These are phyloP conservation scores for Decorospora gaudefroyi DNA, from an alignment of 2,329 filamentous ascomycete species.

Conservation along the genomic window DNA sequence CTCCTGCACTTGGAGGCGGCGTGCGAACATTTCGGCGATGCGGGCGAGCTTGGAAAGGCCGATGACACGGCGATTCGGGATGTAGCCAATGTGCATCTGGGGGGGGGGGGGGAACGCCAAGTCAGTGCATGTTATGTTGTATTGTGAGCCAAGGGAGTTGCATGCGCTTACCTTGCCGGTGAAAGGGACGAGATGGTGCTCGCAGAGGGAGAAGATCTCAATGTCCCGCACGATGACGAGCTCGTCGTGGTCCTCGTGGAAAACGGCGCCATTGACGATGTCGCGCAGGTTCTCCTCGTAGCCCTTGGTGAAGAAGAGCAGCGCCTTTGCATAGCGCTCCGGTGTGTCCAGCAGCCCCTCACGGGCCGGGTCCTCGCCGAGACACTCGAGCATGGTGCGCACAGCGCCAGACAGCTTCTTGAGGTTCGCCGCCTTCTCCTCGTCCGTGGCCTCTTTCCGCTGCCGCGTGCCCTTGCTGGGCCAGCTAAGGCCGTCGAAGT, in stretches of 20 bases:
- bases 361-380: conserved; percentile 67
- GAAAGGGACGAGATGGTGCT: conserved; percentile 97
- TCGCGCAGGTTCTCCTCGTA: conserved; percentile 94
- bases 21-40: conserved; percentile 95
- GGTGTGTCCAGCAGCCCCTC: conserved; percentile 70
- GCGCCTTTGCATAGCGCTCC: conserved; percentile 87
- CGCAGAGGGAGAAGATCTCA: conserved; percentile 90
- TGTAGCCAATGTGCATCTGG: conserved; percentile 99
- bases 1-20: conserved; percentile 93
- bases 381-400: conserved; percentile 66
- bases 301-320: conserved; percentile 94
- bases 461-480: conserved; percentile 66
- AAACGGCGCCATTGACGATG: conserved; percentile 91
- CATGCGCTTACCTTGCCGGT: conserved; percentile 75
- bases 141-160: no score
- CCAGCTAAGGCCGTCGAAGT: conserved; percentile 62
- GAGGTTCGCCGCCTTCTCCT: conserved; percentile 61
- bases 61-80: conserved; percentile 86
- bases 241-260: conserved; percentile 95
- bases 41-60: conserved; percentile 94
- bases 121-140: no score
- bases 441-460: conserved; percentile 61
- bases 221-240: conserved; percentile 98
- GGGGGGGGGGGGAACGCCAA: no score
- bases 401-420: conserved; percentile 67